Conservation (phyloP, 2,329 filamentous ascomycete species). For the Claviceps sp. region DNA sequence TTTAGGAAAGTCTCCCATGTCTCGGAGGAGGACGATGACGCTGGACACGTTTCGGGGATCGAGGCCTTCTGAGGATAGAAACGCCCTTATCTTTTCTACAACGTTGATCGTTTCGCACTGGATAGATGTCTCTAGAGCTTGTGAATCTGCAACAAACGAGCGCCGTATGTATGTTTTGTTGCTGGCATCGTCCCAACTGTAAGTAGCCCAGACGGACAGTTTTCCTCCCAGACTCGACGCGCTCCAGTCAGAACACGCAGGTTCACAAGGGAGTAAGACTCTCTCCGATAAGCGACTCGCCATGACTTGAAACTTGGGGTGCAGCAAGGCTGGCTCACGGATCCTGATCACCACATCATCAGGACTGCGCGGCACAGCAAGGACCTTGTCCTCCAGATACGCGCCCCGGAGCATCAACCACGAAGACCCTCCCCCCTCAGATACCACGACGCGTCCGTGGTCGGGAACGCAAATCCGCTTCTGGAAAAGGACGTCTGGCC, state of each 20-base stretch:
- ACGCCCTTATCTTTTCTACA: constrained; percentile 29
- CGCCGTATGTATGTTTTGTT: constrained; percentile 17
- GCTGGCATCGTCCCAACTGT: constrained; percentile 8
- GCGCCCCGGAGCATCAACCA: constrained; percentile 53
- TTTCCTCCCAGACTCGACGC: background rate
- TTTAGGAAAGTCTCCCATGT: constrained; percentile 64
- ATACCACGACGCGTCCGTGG: constrained; percentile 36
- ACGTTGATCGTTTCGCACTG: constrained; percentile 35
- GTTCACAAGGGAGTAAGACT: background rate
- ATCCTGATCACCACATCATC: constrained; percentile 17
- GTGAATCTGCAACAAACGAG: constrained; percentile 22
- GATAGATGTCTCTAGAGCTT: constrained; percentile 19
- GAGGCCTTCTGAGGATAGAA: constrained; percentile 20
- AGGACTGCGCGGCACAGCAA: background rate
- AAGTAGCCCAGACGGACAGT: background rate
- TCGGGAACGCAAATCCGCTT: constrained; percentile 51
- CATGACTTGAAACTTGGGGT: constrained; percentile 41
- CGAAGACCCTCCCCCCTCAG: constrained; percentile 64
- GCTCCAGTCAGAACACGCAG: background rate
- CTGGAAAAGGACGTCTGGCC: constrained; percentile 61
- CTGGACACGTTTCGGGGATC: constrained; percentile 32
- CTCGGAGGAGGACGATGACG: constrained; percentile 56
- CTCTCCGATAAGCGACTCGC: constrained; percentile 18
- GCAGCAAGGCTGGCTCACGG: constrained; percentile 52
- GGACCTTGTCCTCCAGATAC: constrained; percentile 31